These are phyloP conservation scores for Leccinum barrowsii DNA, from an alignment of 768 basidiomycete genomes.

Conservation along the genomic window DNA sequence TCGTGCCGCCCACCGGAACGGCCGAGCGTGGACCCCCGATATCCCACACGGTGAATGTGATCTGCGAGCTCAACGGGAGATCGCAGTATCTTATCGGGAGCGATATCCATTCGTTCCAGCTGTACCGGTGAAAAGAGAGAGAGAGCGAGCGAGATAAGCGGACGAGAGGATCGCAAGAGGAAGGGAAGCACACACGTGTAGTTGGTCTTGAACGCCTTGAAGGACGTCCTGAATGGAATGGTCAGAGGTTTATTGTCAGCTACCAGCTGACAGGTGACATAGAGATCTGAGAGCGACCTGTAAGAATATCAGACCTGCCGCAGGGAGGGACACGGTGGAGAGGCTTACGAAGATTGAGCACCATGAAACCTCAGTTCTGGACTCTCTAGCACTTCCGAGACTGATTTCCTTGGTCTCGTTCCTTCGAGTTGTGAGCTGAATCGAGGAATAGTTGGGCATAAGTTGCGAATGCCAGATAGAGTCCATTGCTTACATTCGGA, in stretches of 20 bases:
- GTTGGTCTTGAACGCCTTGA: slow-evolving; percentile 84
- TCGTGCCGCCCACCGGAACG: slow-evolving; percentile 86
- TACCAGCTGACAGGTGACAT: slow-evolving; percentile 87
- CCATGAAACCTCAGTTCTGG: slow-evolving; percentile 84
- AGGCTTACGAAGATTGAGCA: slow-evolving; percentile 64
- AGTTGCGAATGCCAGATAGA: background rate
- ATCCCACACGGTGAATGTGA: slow-evolving; percentile 96
- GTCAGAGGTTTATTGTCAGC: slow-evolving; percentile 93
- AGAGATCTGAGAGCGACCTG: slow-evolving; percentile 89
- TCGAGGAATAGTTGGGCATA: background rate
- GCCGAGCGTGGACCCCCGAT: slow-evolving; percentile 80
- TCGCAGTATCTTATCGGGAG: slow-evolving; percentile 93
- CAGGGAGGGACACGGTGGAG: slow-evolving; percentile 10
- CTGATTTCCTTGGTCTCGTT: slow-evolving; percentile 60
- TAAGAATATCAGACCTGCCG: slow-evolving; percentile 17
- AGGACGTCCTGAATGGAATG: slow-evolving; percentile 86
- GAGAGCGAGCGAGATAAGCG: background rate
- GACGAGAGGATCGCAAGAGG: background rate
- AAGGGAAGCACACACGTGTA: slow-evolving; percentile 54
- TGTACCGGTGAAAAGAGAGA: slow-evolving; percentile 29
- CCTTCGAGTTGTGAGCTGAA: slow-evolving; percentile 84
- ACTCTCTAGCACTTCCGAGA: slow-evolving; percentile 78
- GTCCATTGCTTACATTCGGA: slow-evolving; percentile 61
- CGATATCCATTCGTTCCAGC: slow-evolving; percentile 96
- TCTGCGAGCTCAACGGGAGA: slow-evolving; percentile 82